These are phyloP conservation scores for Galerina sulciceps DNA, from an alignment of 768 basidiomycete species.

Conservation along the genomic window DNA sequence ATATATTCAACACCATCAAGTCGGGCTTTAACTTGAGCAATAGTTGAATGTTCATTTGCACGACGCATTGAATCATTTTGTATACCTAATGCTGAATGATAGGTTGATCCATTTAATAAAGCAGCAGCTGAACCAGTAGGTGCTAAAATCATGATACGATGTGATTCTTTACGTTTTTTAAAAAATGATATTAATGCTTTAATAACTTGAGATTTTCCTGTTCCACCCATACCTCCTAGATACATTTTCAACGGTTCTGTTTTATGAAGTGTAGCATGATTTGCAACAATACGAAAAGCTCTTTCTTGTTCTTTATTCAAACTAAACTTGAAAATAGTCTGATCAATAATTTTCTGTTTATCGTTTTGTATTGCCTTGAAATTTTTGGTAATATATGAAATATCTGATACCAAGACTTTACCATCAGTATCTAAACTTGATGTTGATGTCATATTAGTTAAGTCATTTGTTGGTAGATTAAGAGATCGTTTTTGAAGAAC, in stretches of 20 bases:
- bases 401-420: not conserved
- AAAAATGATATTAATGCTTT: conserved; percentile 27
- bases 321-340: conserved; percentile 3
- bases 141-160: conserved; percentile 19
- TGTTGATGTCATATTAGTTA: not conserved
- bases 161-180: conserved; percentile 6
- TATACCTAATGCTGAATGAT: conserved; percentile 14
- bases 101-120: conserved; percentile 11
- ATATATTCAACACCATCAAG: conserved; percentile 10
- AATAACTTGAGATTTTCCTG: conserved; percentile 37
- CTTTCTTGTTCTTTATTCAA: conserved; percentile 33
- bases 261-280: conserved; percentile 21
- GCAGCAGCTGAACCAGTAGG: conserved; percentile 20
- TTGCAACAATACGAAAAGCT: conserved; percentile 33
- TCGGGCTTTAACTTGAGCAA: conserved; percentile 18
- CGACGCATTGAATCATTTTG: not conserved
- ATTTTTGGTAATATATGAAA: not conserved
- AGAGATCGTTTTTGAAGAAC: no score
- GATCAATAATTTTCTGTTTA: not conserved
- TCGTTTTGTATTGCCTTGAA: conserved; percentile 15
- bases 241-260: conserved; percentile 32
- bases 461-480: no score
- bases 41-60: not conserved
- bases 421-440: not conserved
- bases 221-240: conserved; percentile 36